Conservation (phyloP, 768 basidiomycete genomes). For the Gloeopeniophorella convolvens region DNA sequence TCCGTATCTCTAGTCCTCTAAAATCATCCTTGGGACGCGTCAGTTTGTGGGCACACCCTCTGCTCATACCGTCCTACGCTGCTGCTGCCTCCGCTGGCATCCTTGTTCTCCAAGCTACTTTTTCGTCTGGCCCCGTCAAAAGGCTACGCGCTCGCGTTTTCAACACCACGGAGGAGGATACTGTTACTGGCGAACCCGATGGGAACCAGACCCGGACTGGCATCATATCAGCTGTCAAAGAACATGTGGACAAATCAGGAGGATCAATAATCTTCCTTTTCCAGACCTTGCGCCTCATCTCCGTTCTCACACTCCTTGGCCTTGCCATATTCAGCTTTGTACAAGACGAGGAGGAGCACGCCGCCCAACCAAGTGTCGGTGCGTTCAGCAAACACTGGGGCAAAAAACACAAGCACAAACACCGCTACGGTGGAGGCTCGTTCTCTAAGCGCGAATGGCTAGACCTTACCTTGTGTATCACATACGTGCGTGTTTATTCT, state of each 20-base stretch:
- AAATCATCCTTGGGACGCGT: no score
- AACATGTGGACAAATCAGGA: constrained; percentile 38
- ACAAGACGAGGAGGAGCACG: constrained; percentile 25
- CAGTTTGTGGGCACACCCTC: constrained; percentile 13
- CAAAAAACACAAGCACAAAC: constrained; percentile 24
- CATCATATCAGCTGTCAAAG: constrained; percentile 14
- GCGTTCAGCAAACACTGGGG: constrained; percentile 25
- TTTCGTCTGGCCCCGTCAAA: background rate
- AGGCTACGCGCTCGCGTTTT: background rate
- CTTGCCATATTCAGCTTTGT: constrained; percentile 42
- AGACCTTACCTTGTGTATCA: constrained; percentile 23
- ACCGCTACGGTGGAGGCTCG: background rate
- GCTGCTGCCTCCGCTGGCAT: constrained; percentile 4
- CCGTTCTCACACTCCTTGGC: constrained; percentile 41
- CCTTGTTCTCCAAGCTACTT: constrained; percentile 1
- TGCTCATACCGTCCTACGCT: constrained; percentile 15
- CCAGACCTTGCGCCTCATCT: constrained; percentile 40
- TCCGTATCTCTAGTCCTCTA: no score
- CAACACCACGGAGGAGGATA: background rate
- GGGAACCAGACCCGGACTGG: background rate
- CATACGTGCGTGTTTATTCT: constrained; percentile 28
- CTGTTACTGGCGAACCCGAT: background rate
- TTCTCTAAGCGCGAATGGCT: constrained; percentile 16
- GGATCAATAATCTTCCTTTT: constrained; percentile 42
- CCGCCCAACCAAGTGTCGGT: background rate